Base-by-base conservation (phyloP, 164 flowering plant genomes). In the Chimonanthus praecox region DNA sequence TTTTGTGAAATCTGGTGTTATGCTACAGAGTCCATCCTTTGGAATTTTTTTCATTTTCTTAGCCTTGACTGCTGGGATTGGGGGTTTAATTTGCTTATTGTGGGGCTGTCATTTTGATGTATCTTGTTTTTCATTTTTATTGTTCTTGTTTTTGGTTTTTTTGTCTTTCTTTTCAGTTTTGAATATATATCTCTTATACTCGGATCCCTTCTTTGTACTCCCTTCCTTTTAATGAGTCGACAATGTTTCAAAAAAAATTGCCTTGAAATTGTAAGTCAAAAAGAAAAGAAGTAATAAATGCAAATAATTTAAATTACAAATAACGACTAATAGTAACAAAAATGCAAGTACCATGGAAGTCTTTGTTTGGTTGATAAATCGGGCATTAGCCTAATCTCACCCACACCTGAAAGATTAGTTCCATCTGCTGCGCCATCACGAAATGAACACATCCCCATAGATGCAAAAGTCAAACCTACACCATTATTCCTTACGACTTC, bases 341-440 rank as follows among this genome's bases (percentile, higher is more conserved):
- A 33, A 33, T 33, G 2, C 33, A 33, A 33, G 33, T 33, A 95
- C 99, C 99, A 95, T 78, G 98, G 98, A 76, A 95, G 83, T 82
- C 70, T 82, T 76, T 80, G 62, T 80, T 80, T 88, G 51, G 97
- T 95, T 72, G 92, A 85, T 71, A 89, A 73, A 82, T 95, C 99
- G 72, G 99, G 97, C 69, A 92, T 83, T 67, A 95, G 74, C 79
- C 99, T 88, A 77, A 88, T 89, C 88, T 93, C 99, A 73, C 98
- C 99, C 49, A 83, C 86, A 61, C 86, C 97, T 75, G 87, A 88
- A 47, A 95, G 85, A 84, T 87, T 86, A 79, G 92, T 83, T 54
- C 82, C 93, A 71, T 84, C 91, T 64, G 98, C 93, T 58, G 94
- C 91, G 71, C 89, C 90, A 84, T 95, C 99, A 76, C 68, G 64